Evolutionary conservation across 305 asterid species (phyloP), one percentile per base, ranked within the genome.

Genomic region (Fraxinus greggii): DNA sequence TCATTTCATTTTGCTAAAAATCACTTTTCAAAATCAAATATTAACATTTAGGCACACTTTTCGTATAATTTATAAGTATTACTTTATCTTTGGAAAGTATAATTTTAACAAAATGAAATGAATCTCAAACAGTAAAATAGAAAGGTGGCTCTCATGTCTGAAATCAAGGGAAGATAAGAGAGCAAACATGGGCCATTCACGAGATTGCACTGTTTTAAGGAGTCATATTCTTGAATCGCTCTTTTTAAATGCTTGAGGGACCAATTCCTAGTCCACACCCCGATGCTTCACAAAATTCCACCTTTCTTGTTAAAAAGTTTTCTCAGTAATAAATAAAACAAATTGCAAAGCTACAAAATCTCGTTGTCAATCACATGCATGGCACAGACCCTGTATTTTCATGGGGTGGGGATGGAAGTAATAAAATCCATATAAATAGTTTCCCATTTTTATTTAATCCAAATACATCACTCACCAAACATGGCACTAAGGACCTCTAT

Each of bases 401-500:
- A 76, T 24, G 77, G 85, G 42, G 33, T 31, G n/a, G 5, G 51
- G 17, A 0, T 13, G 59, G 21, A 29, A 29, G 38, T 0, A 28
- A 26, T 4, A 10, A 67, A 29, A 10, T 69, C 19, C 15, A 9
- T 21, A 40, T 21, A 19, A 74, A 63, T 24, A 10, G 13, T 10
- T 5, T 10, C 13, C 17, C 38, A 28, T 69, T 69, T 42, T 69
- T 69, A 69, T 69, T 69, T 28, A 77, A 69, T 59, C 54, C 79
- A 56, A 32, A 82, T 42, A 59, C 78, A 79, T 63, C 35, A 35
- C 38, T 31, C 75, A 67, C 38, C 54, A 65, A 76, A 48, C 83
- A 89, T 90, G 98, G 97, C 94, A 97, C 98, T 95, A 92, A 86
- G 92, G 94, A 92, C 98, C 98, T 81, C 84, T 85, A 81, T 88